Percentiles rank a stretch among this genome's conserved stretches.
Evolutionary conservation across 768 basidiomycete species (phyloP).

Genomic region (Pisolithus orientalis): DNA sequence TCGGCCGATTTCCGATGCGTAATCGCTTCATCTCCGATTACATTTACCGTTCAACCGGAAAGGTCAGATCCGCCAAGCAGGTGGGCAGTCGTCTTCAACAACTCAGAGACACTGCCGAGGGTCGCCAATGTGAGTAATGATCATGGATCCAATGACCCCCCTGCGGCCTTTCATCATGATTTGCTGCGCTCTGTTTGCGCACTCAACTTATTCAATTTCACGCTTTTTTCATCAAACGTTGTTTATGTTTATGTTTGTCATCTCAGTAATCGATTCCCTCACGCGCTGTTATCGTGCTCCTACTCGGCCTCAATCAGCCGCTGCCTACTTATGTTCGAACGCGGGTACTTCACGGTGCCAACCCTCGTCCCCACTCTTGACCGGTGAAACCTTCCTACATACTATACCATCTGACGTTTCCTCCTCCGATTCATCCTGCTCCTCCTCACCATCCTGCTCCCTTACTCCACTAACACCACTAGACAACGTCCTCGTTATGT

Average conservation of each 20-base stretch:
- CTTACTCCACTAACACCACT: slow-evolving; percentile 9
- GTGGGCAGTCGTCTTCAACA: slow-evolving; percentile 79
- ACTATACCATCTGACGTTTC: slow-evolving; percentile 19
- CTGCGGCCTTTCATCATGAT: background rate
- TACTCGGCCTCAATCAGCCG: slow-evolving; percentile 17
- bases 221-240: slow-evolving; percentile 17
- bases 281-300: slow-evolving; percentile 26
- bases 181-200: slow-evolving; percentile 22
- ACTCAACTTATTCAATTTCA: background rate
- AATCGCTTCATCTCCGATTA: slow-evolving; percentile 79
- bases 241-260: slow-evolving; percentile 27
- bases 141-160: background rate
- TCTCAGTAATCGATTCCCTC: slow-evolving; percentile 28
- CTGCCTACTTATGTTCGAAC: slow-evolving; percentile 8
- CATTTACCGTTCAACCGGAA: slow-evolving; percentile 63
- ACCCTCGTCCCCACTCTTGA: slow-evolving; percentile 4
- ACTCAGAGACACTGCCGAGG: slow-evolving; percentile 66
- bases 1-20: slow-evolving; percentile 72
- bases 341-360: slow-evolving; percentile 10
- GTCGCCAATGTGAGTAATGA: slow-evolving; percentile 54
- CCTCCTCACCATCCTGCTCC: slow-evolving; percentile 15
- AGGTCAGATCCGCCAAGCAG: slow-evolving; percentile 68
- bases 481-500: slow-evolving; percentile 10
- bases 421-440: slow-evolving; percentile 10
- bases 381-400: slow-evolving; percentile 2